Percentiles rank a stretch among this genome's conserved stretches.
Evolutionary conservation across 208 protist species (phyloP).

Genomic region (Acanthamoeba divionensis): DNA sequence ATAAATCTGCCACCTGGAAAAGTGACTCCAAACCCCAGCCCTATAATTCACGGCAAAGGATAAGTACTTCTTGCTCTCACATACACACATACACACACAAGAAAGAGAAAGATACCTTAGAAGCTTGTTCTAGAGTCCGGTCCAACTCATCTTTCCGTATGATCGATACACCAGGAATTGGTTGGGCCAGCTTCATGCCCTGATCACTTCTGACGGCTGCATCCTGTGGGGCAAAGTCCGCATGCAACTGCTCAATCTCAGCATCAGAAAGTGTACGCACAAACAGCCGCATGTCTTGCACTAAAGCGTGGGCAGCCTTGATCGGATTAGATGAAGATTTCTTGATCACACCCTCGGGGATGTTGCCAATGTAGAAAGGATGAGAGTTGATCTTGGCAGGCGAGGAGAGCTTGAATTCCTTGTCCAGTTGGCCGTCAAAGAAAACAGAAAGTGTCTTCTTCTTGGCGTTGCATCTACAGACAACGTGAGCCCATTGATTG

Average conservation of each 20-base stretch:
- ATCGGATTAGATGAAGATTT: not conserved
- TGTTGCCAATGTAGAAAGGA: not conserved
- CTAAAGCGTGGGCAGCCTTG: not conserved
- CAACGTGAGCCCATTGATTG: not conserved
- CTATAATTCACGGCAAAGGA: not conserved
- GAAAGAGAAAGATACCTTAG: too few relatives aligned
- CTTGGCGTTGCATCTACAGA: not conserved
- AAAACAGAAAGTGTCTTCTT: not conserved
- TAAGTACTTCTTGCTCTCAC: not conserved
- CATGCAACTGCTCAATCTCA: not conserved
- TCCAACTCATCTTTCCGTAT: too few relatives aligned
- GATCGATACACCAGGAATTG: too few relatives aligned
- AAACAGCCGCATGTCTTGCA: not conserved
- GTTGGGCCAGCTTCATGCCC: too few relatives aligned
- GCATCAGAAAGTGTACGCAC: not conserved
- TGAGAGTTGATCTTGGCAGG: not conserved
- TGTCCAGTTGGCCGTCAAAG: not conserved
- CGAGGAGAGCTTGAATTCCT: not conserved
- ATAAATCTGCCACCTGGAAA: not conserved
- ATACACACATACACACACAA: too few relatives aligned
- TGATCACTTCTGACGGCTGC: too few relatives aligned
- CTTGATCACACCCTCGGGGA: not conserved
- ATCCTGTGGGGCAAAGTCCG: not conserved
- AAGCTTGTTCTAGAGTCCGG: too few relatives aligned
- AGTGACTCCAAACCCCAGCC: not conserved